These are phyloP conservation scores for Candida qinlingensis DNA, from an alignment of 805 yeast genomes.

Conservation along the genomic window DNA sequence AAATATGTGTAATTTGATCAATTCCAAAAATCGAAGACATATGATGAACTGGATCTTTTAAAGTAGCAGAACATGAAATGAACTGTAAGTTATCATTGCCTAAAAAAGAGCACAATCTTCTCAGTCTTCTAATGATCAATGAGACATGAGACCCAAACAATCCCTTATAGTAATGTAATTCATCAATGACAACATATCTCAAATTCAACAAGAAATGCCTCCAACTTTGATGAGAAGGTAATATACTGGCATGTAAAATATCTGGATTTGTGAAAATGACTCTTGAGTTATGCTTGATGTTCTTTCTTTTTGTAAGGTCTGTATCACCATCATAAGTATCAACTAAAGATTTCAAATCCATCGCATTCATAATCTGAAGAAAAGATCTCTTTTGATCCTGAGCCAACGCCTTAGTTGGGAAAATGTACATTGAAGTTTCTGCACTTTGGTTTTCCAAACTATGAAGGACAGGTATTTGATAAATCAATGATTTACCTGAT, in stretches of 20 bases:
- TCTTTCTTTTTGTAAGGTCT: conserved; percentile 44
- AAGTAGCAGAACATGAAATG: conserved; percentile 92
- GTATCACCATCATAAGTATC: conserved; percentile 97
- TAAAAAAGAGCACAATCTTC: conserved; percentile 52
- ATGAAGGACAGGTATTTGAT: conserved; percentile 76
- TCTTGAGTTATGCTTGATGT: conserved; percentile 58
- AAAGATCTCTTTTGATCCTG: conserved; percentile 93
- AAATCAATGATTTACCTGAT: conserved; percentile 91
- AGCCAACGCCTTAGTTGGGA: conserved; percentile 96
- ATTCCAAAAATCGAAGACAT: conserved; percentile 74
- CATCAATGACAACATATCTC: conserved; percentile 74
- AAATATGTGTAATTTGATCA: conserved; percentile 49
- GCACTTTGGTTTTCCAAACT: conserved; percentile 35
- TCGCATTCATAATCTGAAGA: conserved; percentile 44
- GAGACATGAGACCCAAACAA: conserved; percentile 92
- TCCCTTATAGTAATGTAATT: conserved; percentile 83
- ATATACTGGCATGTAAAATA: conserved; percentile 76
- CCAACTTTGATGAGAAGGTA: conserved; percentile 80
- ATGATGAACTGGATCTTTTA: conserved; percentile 66
- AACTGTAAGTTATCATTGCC: conserved; percentile 56
- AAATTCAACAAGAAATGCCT: conserved; percentile 56
- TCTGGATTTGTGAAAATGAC: conserved; percentile 95
- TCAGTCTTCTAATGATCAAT: conserved; percentile 70
- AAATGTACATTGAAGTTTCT: conserved; percentile 74
- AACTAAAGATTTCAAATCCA: conserved; percentile 48